Evolutionary conservation across 495 filamentous ascomycete genomes (phyloP).

Genomic region (Podospora sp.): DNA sequence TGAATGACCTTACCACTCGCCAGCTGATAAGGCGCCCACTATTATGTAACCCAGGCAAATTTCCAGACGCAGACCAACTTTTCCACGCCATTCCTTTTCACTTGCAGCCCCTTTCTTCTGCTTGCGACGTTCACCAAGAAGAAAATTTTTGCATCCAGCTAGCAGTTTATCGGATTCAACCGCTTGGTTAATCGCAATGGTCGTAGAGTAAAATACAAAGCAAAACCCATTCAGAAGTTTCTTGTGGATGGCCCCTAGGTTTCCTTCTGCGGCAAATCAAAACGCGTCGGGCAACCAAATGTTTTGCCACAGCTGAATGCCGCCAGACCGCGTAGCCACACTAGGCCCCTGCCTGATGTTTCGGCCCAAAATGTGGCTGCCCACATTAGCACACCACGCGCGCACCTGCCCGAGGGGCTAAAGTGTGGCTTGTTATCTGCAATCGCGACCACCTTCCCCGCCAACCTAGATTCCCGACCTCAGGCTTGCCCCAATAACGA

Average conservation of each 20-base stretch:
- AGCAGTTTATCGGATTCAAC: background rate
- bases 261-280: slow-evolving; percentile 8
- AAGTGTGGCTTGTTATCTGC: slow-evolving; percentile 11
- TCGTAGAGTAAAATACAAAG: background rate
- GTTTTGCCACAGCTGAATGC: slow-evolving; percentile 7
- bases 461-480: background rate
- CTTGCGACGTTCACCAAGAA: background rate
- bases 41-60: slow-evolving; percentile 26
- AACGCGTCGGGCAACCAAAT: background rate
- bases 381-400: background rate
- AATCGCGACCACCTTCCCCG: slow-evolving; percentile 11
- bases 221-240: background rate
- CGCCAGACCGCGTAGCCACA: background rate
- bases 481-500: background rate
- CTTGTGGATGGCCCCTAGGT: background rate
- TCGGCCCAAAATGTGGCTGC: background rate
- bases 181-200: background rate
- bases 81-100: slow-evolving; percentile 2
- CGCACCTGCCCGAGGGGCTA: background rate
- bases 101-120: slow-evolving; percentile 2
- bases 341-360: background rate
- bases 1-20: slow-evolving; percentile 1
- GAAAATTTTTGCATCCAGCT: background rate
- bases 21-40: slow-evolving; percentile 28
- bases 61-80: slow-evolving; percentile 14